Conservation (phyloP, 768 basidiomycete genomes). For the Suillus paluster region DNA sequence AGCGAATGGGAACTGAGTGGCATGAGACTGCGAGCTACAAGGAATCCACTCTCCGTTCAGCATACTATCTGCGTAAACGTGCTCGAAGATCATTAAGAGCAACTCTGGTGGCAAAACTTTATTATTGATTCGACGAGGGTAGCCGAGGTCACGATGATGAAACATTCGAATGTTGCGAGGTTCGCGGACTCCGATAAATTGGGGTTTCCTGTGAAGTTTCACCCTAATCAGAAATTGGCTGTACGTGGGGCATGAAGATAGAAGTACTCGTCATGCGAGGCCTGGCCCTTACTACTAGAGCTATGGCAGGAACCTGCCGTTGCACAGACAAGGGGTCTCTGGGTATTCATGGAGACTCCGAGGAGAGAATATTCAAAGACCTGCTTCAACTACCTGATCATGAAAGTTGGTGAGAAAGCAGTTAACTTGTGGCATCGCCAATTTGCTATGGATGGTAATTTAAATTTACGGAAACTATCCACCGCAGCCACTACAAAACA, state of each 20-base stretch:
- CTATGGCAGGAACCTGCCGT: background rate
- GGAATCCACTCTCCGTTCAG: background rate
- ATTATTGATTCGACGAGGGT: background rate
- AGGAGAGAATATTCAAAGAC: background rate
- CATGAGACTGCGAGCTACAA: constrained; percentile 1
- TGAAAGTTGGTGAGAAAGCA: background rate
- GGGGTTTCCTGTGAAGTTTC: background rate
- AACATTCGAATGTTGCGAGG: background rate
- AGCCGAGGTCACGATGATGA: background rate
- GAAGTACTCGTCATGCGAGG: background rate
- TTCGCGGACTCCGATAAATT: background rate
- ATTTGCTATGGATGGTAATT: too few species aligned
- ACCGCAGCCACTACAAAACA: too few species aligned
- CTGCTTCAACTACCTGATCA: background rate
- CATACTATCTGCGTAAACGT: background rate
- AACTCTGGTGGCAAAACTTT: background rate
- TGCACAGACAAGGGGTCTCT: background rate
- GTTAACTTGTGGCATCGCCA: too few species aligned
- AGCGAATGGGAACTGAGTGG: constrained; percentile 12
- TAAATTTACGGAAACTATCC: too few species aligned
- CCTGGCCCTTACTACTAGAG: background rate
- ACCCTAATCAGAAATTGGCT: background rate
- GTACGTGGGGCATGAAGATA: background rate
- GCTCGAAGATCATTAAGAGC: background rate
- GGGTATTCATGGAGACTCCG: background rate